Evolutionary conservation across 2,329 filamentous ascomycete genomes (phyloP).

Genomic region (Fusarium sp.): DNA sequence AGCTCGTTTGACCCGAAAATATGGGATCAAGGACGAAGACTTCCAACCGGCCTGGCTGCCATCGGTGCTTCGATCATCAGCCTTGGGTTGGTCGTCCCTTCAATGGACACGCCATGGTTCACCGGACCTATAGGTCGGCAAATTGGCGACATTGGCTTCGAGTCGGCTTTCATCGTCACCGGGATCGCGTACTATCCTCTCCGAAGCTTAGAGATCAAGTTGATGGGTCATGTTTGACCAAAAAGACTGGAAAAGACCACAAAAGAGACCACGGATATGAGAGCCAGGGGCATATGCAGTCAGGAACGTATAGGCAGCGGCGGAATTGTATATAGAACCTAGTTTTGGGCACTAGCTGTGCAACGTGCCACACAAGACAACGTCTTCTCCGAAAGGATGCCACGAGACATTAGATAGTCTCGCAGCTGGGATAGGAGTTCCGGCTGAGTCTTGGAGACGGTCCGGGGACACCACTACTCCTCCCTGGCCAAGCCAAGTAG

Average conservation of each 20-base stretch:
- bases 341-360: constrained; percentile 35
- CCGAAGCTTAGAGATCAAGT: constrained; percentile 47
- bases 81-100: constrained; percentile 55
- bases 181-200: constrained; percentile 56
- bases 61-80: constrained; percentile 57
- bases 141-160: constrained; percentile 60
- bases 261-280: too few relatives aligned
- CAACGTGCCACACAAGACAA: constrained; percentile 80
- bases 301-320: background rate
- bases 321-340: constrained; percentile 28
- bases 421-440: constrained; percentile 68
- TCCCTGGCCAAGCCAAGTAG: constrained; percentile 86
- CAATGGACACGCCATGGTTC: constrained; percentile 58
- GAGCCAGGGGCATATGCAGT: too few relatives aligned
- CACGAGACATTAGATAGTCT: constrained; percentile 75
- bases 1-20: constrained; percentile 53
- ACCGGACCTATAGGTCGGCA: constrained; percentile 55
- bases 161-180: constrained; percentile 56
- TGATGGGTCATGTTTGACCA: constrained; percentile 42
- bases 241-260: background rate
- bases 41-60: constrained; percentile 58
- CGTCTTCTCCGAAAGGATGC: constrained; percentile 83
- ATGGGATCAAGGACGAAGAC: constrained; percentile 57
- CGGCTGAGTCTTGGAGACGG: constrained; percentile 61
- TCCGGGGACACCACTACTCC: constrained; percentile 83